Base-by-base conservation (phyloP, 1,139 yeast genomes). In the Nematodospora anomalae region DNA sequence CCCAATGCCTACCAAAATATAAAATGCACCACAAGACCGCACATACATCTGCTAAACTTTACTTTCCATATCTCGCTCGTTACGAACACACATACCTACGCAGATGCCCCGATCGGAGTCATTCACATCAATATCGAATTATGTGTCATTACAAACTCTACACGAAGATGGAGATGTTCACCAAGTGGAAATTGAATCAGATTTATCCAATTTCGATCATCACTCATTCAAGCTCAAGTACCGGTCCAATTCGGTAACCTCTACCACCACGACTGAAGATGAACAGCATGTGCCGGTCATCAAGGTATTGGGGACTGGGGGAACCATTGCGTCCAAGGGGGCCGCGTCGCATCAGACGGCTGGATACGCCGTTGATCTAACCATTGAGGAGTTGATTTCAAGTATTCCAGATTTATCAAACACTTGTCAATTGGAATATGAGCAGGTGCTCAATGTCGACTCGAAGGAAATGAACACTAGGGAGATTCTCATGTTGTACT, bases 321-420 rank as follows among this genome's bases (percentile, higher is more conserved):
- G 88, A 10, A 81, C 88, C 3, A 81, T 81, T 47, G 87, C 87
- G 1, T 78, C 86, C 1, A 79, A 79, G 50, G 85, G 84, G 0
- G 56, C 65, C 1, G 54, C 68, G 10, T 63, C 79, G 1, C 70
- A 79, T 20, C 79, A 77, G 41, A 80, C 87, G 2, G 84, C 85
- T 1, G 87, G 86, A 1, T 81, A 81, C 52, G 67, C 76, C 39
- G 86, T 81, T 2, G 87, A 79, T 53, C 60, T 81, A 45, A 76
- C 85, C 9, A 77, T 80, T 37, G 83, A 80, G 46, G 84, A 80
- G 41, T 62, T 81, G 47, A 59, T 80, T 30, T 61, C 65, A 21
- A 58, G 75, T 6, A 79, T 81, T 33, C 88, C 88, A 3, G 87
- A 80, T 46, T 64, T 81, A 26, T 71, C 83, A 0, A 57, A 63